Evolutionary conservation across 2,329 filamentous ascomycete genomes (phyloP), one percentile per base, ranked within the genome.

Genomic region (Aspergillus sp.): DNA sequence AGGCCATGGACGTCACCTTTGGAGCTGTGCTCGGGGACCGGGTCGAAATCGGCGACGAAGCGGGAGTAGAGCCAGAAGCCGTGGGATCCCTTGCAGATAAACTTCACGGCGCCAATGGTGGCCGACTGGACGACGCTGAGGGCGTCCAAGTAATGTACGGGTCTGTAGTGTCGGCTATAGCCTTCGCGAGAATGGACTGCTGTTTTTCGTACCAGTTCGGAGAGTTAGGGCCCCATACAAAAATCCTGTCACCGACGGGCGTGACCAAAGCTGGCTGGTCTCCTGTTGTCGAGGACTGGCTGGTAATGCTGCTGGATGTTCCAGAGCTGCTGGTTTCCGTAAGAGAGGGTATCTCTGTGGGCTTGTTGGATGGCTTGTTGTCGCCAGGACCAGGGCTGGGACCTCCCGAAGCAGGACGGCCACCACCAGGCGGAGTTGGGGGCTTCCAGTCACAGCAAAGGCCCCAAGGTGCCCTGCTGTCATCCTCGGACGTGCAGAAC

Each of bases 121-220:
- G 42, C 42, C 45, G 43, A 51, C 42, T 55, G 52, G 45, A 40
- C 40, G 19, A 22, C 10, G 19, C 19, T 22, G 19, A 10, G 6
- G 19, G 19, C 6, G 10, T 22, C 26, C 24, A 27, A n/a, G 12
- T 10, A 31, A 4, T 19, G 7, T 20, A 15, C 17, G 25, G 8
- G 4, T 8, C 20, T 19, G 13, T 12, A 12, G 24, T 24, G 13
- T 5, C 26, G 25, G 31, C 7, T 26, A 15, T 22, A 22, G 19
- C 19, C 10, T 22, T 5, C 5, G 19, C 19, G 19, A 22, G 10
- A 22, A 22, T 22, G 19, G 19, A 22, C 19, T 22, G 19, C 10
- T 22, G 19, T 22, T 22, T 22, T 5, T 22, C 19, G 19, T 22
- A 22, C 19, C 19, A 22, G 10, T 22, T 10, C 19, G 19, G 10